phyloP scores from a whole-genome alignment of 176 grass and related monocot species.

The Coix lacrymajobi region DNA sequence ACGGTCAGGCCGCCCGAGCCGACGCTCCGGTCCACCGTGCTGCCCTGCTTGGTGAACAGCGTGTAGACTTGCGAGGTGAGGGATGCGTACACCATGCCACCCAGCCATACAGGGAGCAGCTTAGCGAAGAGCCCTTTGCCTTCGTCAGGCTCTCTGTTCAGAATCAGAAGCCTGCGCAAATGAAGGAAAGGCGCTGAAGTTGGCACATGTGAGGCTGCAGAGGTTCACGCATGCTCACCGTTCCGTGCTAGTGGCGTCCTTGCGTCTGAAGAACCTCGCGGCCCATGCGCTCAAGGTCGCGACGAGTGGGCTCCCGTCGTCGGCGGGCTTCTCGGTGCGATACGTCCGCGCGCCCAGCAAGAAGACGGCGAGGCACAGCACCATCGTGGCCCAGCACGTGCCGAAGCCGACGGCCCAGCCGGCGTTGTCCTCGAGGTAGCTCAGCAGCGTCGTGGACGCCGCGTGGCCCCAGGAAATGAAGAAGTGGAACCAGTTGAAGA shows the following conservation, averaged over 20 bases:
- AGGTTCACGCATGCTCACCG: neutral
- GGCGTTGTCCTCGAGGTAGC: constrained; percentile 64
- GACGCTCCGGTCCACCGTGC: constrained; percentile 50
- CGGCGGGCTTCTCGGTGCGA: neutral
- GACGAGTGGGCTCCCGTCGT: neutral
- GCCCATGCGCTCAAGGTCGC: neutral
- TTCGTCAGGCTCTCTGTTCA: neutral
- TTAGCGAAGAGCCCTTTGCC: neutral
- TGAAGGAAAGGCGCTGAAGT: neutral
- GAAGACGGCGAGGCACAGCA: constrained; percentile 34
- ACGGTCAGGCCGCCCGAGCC: constrained; percentile 20
- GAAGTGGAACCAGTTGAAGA: constrained; percentile 87
- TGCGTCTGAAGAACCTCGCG: neutral
- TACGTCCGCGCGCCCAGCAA: constrained; percentile 36
- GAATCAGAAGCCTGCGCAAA: neutral
- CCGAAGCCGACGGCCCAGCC: constrained; percentile 56
- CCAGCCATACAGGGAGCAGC: constrained; percentile 57
- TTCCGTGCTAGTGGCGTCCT: neutral
- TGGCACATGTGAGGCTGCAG: neutral
- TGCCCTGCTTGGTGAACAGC: constrained; percentile 63
- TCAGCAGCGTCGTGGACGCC: constrained; percentile 4
- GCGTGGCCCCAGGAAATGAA: constrained; percentile 37
- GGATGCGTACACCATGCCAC: constrained; percentile 33
- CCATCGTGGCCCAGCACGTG: constrained; percentile 41
- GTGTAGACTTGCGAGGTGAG: constrained; percentile 35